Evolutionary conservation across 768 basidiomycete species (phyloP).

Genomic region (Boletus tylopilopsis): DNA sequence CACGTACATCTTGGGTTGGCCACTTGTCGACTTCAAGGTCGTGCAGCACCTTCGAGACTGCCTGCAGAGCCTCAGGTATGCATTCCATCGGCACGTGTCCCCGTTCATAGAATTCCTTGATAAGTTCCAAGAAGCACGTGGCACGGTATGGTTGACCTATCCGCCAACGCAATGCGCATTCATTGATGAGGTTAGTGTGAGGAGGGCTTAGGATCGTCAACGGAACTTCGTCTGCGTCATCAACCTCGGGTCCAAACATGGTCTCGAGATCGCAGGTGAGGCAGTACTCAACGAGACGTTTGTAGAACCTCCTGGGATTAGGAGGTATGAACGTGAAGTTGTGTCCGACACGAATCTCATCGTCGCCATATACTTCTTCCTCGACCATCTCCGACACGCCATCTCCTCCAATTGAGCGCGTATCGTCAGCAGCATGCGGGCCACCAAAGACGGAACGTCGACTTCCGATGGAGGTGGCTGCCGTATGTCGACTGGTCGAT

Average conservation of each 20-base stretch:
- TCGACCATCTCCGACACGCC: conserved; percentile 32
- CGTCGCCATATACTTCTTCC: conserved; percentile 52
- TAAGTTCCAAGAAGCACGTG: conserved; percentile 78
- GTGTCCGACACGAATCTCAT: conserved; percentile 67
- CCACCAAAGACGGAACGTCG: conserved; percentile 54
- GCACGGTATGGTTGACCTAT: conserved; percentile 76
- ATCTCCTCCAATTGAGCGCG: conserved; percentile 12
- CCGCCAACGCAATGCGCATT: conserved; percentile 88
- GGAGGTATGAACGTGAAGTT: conserved; percentile 90
- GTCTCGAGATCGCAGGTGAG: conserved; percentile 82
- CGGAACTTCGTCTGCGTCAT: conserved; percentile 93
- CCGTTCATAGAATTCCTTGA: conserved; percentile 82
- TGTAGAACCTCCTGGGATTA: conserved; percentile 82
- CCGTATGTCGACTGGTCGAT: conserved; percentile 46
- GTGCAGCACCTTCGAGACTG: conserved; percentile 62
- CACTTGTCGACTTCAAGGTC: conserved; percentile 74
- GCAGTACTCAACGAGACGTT: conserved; percentile 77
- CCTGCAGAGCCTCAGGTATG: conserved; percentile 82
- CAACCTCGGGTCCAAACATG: conserved; percentile 88
- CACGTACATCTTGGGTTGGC: conserved; percentile 78
- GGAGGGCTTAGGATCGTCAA: conserved; percentile 79
- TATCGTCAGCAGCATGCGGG: conserved; percentile 13
- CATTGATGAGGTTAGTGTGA: conserved; percentile 81
- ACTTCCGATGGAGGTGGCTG: conserved; percentile 63
- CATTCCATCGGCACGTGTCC: conserved; percentile 93